These are phyloP conservation scores for Apiospora hydei DNA, from an alignment of 2,329 filamentous ascomycete genomes.

Conservation along the genomic window DNA sequence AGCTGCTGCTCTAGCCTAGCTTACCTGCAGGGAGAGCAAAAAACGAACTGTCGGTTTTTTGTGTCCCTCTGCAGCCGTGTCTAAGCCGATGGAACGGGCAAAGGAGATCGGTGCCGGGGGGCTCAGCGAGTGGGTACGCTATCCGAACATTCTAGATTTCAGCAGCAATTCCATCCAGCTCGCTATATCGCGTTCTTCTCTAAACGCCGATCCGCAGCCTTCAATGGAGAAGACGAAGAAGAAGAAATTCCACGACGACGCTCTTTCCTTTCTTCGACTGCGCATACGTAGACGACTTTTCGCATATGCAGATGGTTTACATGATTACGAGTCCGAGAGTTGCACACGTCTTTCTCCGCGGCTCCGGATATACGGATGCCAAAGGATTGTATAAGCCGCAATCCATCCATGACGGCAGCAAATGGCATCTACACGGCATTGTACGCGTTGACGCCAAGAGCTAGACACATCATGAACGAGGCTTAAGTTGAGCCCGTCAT, in stretches of 20 bases:
- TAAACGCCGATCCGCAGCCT: background rate
- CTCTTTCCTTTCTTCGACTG: too few relatives aligned
- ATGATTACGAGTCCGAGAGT: background rate
- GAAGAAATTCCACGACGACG: background rate
- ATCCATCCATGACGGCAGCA: conserved; percentile 17
- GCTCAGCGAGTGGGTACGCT: background rate
- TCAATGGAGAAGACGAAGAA: background rate
- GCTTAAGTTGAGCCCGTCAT: background rate
- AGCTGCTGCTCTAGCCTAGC: background rate
- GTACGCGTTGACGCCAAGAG: background rate
- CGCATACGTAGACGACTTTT: background rate
- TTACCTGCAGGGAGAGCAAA: background rate
- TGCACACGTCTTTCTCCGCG: background rate
- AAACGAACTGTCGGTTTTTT: background rate
- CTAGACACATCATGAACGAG: background rate
- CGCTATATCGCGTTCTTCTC: background rate
- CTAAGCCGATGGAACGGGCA: background rate
- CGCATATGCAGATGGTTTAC: background rate
- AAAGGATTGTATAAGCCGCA: background rate
- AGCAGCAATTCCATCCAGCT: background rate
- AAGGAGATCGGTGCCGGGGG: background rate
- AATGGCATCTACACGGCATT: background rate
- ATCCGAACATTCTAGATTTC: conserved; percentile 18
- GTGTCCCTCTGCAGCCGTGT: background rate
- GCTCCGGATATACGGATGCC: background rate